Evolutionary conservation across 495 filamentous ascomycete genomes (phyloP).

Genomic region (Paragyromitra xinjiangensis): DNA sequence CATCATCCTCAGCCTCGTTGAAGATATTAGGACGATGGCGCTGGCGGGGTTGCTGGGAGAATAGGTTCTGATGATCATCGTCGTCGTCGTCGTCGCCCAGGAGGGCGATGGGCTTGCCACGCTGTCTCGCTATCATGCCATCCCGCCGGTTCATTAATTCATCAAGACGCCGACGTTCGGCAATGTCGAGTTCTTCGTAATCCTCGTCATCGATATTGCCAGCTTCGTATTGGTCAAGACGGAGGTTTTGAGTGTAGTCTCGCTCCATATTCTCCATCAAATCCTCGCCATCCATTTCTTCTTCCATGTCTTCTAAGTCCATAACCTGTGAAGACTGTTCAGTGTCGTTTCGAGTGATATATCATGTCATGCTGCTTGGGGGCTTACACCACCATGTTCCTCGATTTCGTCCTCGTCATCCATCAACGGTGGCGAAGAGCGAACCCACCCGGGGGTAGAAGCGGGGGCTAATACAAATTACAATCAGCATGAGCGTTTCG

Average conservation of each 20-base stretch:
- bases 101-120: slow-evolving; percentile 83
- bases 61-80: slow-evolving; percentile 75
- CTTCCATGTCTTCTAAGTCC: slow-evolving; percentile 94
- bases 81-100: slow-evolving; percentile 90
- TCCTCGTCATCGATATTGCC: slow-evolving; percentile 83
- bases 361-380: slow-evolving; percentile 10
- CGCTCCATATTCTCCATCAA: slow-evolving; percentile 63
- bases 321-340: slow-evolving; percentile 29
- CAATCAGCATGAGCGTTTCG: slow-evolving; percentile 23
- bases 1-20: slow-evolving; percentile 95
- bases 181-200: slow-evolving; percentile 75
- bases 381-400: slow-evolving; percentile 51
- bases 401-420: slow-evolving; percentile 56
- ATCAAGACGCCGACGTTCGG: slow-evolving; percentile 79
- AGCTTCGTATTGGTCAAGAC: slow-evolving; percentile 71
- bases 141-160: slow-evolving; percentile 84
- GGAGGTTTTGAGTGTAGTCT: slow-evolving; percentile 55
- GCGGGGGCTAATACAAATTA: slow-evolving; percentile 39
- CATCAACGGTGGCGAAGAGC: slow-evolving; percentile 55
- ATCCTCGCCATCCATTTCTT: slow-evolving; percentile 93
- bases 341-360: slow-evolving; percentile 2
- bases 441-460: slow-evolving; percentile 55
- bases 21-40: slow-evolving; percentile 72
- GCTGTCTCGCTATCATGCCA: slow-evolving; percentile 75
- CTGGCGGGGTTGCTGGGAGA: slow-evolving; percentile 74